Evolutionary conservation across 208 protist genomes (phyloP), one percentile per base, ranked within the genome.

Genomic region (Leishmania tropica): DNA sequence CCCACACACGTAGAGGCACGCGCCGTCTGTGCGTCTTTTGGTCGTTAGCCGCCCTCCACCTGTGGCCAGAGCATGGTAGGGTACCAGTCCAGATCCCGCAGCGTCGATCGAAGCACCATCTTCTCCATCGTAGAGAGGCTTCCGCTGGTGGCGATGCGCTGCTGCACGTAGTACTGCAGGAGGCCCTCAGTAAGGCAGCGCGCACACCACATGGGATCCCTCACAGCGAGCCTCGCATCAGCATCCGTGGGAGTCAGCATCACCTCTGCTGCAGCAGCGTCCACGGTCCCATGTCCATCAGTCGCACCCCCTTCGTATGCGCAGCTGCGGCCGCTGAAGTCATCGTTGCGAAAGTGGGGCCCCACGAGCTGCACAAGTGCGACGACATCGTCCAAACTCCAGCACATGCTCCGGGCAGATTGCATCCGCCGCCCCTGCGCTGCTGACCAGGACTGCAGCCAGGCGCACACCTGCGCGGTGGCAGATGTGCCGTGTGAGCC

Each of bases 321-420:
- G 21, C 45, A 53, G 24, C 68, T 31, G 37, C 40, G 28, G 40
- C 28, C n/a, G 11, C 21, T 53, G 68, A 28, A n/a, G 28, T 53
- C 28, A 48, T 76, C 53, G 72, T 42, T 3, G 7, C 51, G 51
- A 1, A 87, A 54, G 67, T 71, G 76, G 8, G 78, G 76, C 3
- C 74, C 82, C 10, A 80, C 76, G 19, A 87, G 62, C 83, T 89
- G 85, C 28, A 90, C 53, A 67, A 93, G 78, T 7, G 84, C 76
- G 28, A 89, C 87, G 78, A 90, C 51, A 19, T 87, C 81, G 40
- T 88, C 80, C 60, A 93, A 80, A 24, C 85, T 73, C 87, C 87
- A 85, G 47, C 56, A 58, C 40, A 64, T 28, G 71, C 28, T 42
- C 53, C 21, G 28, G 21, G 76, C 56, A 24, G 60, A 79, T 45